These are phyloP conservation scores for Wallacemonas rigidus DNA, from an alignment of 208 protist genomes.

Conservation along the genomic window DNA sequence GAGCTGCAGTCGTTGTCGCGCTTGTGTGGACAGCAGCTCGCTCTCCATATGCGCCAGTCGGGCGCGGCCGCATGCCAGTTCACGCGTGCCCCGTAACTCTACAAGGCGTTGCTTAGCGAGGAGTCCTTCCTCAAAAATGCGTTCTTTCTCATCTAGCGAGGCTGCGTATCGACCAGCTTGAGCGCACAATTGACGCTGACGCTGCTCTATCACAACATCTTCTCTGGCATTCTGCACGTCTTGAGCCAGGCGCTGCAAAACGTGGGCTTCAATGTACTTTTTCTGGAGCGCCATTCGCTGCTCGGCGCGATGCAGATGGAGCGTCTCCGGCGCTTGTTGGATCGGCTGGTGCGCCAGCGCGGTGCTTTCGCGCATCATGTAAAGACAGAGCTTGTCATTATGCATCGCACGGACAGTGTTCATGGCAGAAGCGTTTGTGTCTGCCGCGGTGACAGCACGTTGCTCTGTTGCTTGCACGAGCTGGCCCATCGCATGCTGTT, in stretches of 20 bases:
- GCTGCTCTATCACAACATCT: slow-evolving; percentile 1
- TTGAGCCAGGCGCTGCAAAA: slow-evolving; percentile 21
- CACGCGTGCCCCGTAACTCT: slow-evolving; percentile 2
- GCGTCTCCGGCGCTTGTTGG: slow-evolving; percentile 23
- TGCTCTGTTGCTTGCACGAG: slow-evolving; percentile 1
- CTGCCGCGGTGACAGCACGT: slow-evolving; percentile 1
- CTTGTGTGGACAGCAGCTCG: slow-evolving; percentile 64
- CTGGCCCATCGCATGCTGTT: slow-evolving; percentile 21
- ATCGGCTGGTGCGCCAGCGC: slow-evolving; percentile 40
- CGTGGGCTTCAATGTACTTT: slow-evolving; percentile 37
- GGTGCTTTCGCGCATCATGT: slow-evolving; percentile 26
- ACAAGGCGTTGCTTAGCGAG: slow-evolving; percentile 18
- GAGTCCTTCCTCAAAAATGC: slow-evolving; percentile 9
- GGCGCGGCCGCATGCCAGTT: slow-evolving; percentile 18
- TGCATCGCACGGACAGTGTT: slow-evolving; percentile 35
- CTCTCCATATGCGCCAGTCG: slow-evolving; percentile 49
- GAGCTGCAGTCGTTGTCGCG: slow-evolving; percentile 36
- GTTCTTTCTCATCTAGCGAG: slow-evolving; percentile 20
- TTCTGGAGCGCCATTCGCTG: slow-evolving; percentile 31
- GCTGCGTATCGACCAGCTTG: slow-evolving; percentile 1
- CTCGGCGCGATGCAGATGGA: slow-evolving; percentile 39
- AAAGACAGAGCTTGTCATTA: slow-evolving; percentile 48
- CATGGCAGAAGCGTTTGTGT: slow-evolving; percentile 19
- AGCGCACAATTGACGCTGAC: background rate
- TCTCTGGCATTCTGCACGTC: background rate